Conservation (phyloP, 495 filamentous ascomycete genomes). For the Melanomma pulvis-pyrius region DNA sequence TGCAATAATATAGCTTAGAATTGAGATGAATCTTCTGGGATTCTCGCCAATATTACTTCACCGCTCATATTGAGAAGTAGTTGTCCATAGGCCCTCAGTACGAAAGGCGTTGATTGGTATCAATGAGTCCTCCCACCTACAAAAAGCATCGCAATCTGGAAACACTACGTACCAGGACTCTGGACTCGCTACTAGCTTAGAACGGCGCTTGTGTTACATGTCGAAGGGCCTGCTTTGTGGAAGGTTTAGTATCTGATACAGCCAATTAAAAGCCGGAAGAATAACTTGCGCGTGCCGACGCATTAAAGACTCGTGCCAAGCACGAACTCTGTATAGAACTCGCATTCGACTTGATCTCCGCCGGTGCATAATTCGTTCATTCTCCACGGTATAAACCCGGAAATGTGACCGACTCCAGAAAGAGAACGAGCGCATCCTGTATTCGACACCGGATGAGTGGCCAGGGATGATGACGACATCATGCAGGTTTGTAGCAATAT, state of each 20-base stretch:
- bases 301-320: background rate
- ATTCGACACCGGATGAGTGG: background rate
- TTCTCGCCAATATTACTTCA: background rate
- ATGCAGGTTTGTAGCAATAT: background rate
- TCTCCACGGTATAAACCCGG: background rate
- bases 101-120: background rate
- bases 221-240: background rate
- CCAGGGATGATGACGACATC: conserved; percentile 19
- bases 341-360: background rate
- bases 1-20: background rate
- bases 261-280: background rate
- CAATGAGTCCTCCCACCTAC: background rate
- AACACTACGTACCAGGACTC: background rate
- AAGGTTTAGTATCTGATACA: background rate
- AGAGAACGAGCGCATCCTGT: background rate
- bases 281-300: background rate
- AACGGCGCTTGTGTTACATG: background rate
- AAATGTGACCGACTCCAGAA: background rate
- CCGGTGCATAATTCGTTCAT: background rate
- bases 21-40: too few relatives aligned
- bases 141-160: background rate
- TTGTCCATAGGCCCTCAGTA: too few relatives aligned
- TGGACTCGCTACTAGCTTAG: background rate
- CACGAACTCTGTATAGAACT: background rate
- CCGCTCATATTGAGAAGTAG: background rate